Conservation (phyloP, 1,284 basidiomycete species). For the Gomphus bonarii region DNA sequence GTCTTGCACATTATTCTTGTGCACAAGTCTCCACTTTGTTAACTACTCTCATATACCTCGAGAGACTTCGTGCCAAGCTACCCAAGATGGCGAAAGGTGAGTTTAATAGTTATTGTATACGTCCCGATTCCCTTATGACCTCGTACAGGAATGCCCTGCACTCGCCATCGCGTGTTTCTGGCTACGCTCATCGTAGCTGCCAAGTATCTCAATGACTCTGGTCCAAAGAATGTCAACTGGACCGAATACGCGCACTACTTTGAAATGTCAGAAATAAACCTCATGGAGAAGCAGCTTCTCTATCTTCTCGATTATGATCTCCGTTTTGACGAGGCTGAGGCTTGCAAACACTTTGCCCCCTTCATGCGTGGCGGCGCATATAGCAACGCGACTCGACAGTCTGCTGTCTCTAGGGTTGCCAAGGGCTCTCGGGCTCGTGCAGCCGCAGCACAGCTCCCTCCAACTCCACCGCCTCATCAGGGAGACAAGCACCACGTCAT, state of each 20-base stretch:
- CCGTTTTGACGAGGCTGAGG: constrained; percentile 73
- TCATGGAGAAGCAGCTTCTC: constrained; percentile 94
- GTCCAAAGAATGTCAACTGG: constrained; percentile 95
- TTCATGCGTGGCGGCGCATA: constrained; percentile 36
- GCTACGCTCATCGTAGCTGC: constrained; percentile 92
- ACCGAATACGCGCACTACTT: constrained; percentile 70
- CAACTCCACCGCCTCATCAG: neutral
- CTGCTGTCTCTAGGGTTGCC: constrained; percentile 50
- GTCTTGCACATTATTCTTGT: constrained; percentile 78
- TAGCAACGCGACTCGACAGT: constrained; percentile 28
- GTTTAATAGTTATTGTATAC: constrained; percentile 10
- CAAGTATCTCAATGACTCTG: constrained; percentile 96
- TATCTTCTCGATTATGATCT: constrained; percentile 85
- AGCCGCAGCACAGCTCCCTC: constrained; percentile 1
- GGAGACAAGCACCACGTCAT: neutral
- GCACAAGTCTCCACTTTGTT: constrained; percentile 90
- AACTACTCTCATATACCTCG: constrained; percentile 88
- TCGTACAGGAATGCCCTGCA: constrained; percentile 72
- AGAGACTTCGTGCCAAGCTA: constrained; percentile 74
- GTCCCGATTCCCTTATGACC: constrained; percentile 15
- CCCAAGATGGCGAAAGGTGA: constrained; percentile 81
- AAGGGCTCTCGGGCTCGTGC: constrained; percentile 46
- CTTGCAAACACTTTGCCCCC: constrained; percentile 48
- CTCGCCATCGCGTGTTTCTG: constrained; percentile 91
- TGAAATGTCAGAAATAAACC: constrained; percentile 71